These are phyloP conservation scores for Raphanus raphanistrum DNA, from an alignment of 345 rosid species.

Conservation along the genomic window DNA sequence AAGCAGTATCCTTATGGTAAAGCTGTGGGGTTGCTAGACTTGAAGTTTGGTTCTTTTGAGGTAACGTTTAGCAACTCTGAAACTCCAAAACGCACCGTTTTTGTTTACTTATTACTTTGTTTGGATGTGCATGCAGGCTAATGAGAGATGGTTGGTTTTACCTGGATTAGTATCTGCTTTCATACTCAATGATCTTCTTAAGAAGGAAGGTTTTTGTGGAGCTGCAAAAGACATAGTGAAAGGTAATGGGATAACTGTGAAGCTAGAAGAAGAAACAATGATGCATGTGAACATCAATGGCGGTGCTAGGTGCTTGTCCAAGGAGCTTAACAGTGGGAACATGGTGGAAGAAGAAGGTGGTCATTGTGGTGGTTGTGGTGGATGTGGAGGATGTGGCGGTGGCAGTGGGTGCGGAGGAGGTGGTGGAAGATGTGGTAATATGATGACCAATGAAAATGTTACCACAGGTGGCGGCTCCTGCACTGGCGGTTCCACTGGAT, in stretches of 20 bases:
- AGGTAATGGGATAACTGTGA: conserved; percentile 24
- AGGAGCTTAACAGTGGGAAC: conserved; percentile 27
- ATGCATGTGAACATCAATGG: conserved; percentile 35
- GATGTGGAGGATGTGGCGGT: conserved; percentile 33
- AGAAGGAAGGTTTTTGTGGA: conserved; percentile 48
- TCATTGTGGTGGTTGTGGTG: conserved; percentile 34
- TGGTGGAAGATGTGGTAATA: conserved; percentile 25
- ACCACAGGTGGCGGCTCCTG: conserved; percentile 37
- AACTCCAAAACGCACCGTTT: conserved; percentile 7
- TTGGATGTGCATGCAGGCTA: conserved; percentile 52
- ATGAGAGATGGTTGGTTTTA: conserved; percentile 62
- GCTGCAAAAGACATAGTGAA: conserved; percentile 30
- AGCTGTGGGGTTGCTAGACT: conserved; percentile 77
- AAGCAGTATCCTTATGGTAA: conserved; percentile 74
- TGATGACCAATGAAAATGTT: conserved; percentile 28
- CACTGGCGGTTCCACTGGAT: conserved; percentile 33
- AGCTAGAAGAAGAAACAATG: conserved; percentile 30
- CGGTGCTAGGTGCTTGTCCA: conserved; percentile 36
- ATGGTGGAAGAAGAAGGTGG: conserved; percentile 30
- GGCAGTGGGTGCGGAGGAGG: conserved; percentile 22
- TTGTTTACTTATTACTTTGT: conserved; percentile 12
- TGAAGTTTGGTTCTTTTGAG: conserved; percentile 58
- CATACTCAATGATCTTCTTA: conserved; percentile 52
- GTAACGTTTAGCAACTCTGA: conserved; percentile 39
- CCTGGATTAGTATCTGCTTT: conserved; percentile 61